A percentile compares a stretch with the other conserved stretches of the same genome.
These are phyloP conservation scores for Chlamydomonas incerta DNA, from an alignment of 139 green algal genomes.

Conservation along the genomic window DNA sequence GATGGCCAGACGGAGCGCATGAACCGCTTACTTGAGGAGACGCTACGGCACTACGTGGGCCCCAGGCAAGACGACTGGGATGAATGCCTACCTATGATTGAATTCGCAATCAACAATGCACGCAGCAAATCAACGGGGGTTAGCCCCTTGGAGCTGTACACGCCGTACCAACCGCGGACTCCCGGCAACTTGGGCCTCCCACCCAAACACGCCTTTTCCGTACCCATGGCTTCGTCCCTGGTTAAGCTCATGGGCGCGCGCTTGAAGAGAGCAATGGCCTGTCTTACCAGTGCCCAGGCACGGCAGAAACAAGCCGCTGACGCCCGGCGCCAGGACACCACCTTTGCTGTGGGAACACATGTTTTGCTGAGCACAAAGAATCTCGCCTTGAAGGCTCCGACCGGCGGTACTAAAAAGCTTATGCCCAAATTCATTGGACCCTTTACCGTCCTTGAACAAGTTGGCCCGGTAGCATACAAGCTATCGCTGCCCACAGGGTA, in stretches of 20 bases:
- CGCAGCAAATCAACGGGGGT: no score
- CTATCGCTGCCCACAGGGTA: no score
- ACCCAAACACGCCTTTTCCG: no score
- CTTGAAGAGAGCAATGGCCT: neutral
- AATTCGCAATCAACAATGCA: slow-evolving; percentile 58
- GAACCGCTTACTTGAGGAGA: slow-evolving; percentile 69
- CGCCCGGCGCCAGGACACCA: neutral
- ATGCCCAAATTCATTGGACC: slow-evolving; percentile 55
- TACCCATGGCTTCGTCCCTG: no score
- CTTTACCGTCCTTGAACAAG: slow-evolving; percentile 17
- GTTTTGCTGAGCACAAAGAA: slow-evolving; percentile 49
- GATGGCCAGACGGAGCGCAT: slow-evolving; percentile 79
- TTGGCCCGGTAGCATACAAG: slow-evolving; percentile 30
- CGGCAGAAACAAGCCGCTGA: slow-evolving; percentile 20
- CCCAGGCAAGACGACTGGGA: slow-evolving; percentile 64
- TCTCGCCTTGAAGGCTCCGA: no score
- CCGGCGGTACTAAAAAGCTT: slow-evolving; percentile 46
- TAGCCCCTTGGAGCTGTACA: no score
- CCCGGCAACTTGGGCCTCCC: no score
- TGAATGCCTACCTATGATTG: neutral
- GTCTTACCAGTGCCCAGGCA: slow-evolving; percentile 31
- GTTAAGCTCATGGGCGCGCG: slow-evolving; percentile 19
- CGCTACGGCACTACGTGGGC: slow-evolving; percentile 54
- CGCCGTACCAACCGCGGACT: no score
- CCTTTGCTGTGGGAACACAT: neutral